Conservation (phyloP, 768 basidiomycete species). For the Dictyophora rubrovolvata region DNA sequence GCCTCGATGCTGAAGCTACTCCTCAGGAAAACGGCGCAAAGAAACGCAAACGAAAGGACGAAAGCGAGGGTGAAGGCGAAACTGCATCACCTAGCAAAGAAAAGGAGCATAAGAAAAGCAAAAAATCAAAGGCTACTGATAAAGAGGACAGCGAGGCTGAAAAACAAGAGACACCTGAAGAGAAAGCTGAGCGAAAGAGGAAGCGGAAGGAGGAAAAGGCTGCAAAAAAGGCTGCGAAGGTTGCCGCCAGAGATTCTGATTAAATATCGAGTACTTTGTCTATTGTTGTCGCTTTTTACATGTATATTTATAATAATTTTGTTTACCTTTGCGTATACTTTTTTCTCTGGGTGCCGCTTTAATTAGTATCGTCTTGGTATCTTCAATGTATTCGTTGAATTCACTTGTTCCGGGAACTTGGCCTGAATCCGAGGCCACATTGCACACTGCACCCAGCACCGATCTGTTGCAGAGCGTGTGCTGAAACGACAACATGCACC, state of each 20-base stretch:
- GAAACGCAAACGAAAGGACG: slow-evolving; percentile 61
- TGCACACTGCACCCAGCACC: too few relatives aligned
- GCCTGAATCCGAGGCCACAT: too few relatives aligned
- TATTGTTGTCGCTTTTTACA: not conserved
- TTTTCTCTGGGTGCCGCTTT: too few relatives aligned
- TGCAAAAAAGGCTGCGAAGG: slow-evolving; percentile 15
- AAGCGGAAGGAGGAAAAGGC: slow-evolving; percentile 38
- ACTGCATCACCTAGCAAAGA: slow-evolving; percentile 10
- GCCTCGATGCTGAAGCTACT: slow-evolving; percentile 21
- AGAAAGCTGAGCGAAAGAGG: slow-evolving; percentile 41
- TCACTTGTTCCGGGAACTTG: too few relatives aligned
- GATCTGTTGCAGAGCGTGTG: not conserved
- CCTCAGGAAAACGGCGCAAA: slow-evolving; percentile 44
- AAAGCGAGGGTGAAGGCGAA: slow-evolving; percentile 8
- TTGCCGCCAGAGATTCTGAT: slow-evolving; percentile 12
- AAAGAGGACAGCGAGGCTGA: slow-evolving; percentile 25
- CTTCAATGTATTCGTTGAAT: too few relatives aligned
- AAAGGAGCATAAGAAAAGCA: slow-evolving; percentile 19
- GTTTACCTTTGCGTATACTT: not conserved
- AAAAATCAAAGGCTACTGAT: slow-evolving; percentile 37
- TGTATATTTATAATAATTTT: not conserved
- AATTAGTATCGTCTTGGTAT: too few relatives aligned
- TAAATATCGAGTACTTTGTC: not conserved
- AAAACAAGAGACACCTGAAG: slow-evolving; percentile 34
- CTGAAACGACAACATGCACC: not conserved